phyloP scores from a whole-genome alignment of 2,329 filamentous ascomycete genomes.

The Colletotrichum caudatum region DNA sequence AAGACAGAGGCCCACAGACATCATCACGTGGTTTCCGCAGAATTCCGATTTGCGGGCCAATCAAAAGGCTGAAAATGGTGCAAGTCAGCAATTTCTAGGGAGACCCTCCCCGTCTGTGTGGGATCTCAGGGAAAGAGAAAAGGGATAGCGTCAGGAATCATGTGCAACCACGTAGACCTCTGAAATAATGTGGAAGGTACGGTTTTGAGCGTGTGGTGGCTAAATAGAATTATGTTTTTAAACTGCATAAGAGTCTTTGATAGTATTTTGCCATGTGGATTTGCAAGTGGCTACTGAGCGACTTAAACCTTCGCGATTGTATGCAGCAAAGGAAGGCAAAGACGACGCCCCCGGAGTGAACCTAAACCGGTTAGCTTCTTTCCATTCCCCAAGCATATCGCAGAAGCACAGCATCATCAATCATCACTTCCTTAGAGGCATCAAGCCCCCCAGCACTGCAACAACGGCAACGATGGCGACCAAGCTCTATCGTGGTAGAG shows the following conservation, averaged over 20 bases:
- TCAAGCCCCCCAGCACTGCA: constrained; percentile 39
- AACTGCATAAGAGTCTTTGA: background rate
- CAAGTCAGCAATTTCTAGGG: constrained; percentile 35
- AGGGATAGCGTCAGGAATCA: background rate
- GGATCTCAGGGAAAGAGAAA: background rate
- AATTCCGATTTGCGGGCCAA: constrained; percentile 3
- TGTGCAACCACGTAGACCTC: background rate
- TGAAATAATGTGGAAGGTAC: background rate
- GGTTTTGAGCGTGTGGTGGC: no score
- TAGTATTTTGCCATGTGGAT: background rate
- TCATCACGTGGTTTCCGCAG: constrained; percentile 10
- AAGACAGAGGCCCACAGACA: background rate
- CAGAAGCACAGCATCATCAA: constrained; percentile 41
- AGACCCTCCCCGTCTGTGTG: constrained; percentile 17
- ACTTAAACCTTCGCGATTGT: background rate
- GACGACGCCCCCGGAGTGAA: constrained; percentile 4
- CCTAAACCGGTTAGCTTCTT: constrained; percentile 37
- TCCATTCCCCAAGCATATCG: constrained; percentile 32
- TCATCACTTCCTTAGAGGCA: constrained; percentile 41
- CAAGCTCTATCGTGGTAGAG: constrained; percentile 68
- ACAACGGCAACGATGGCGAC: constrained; percentile 66
- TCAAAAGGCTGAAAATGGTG: constrained; percentile 23
- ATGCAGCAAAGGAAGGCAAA: background rate
- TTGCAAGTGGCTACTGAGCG: background rate
- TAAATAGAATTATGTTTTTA: background rate